Base-by-base conservation (phyloP, 1,139 yeast species). In the Pichia sp. region DNA sequence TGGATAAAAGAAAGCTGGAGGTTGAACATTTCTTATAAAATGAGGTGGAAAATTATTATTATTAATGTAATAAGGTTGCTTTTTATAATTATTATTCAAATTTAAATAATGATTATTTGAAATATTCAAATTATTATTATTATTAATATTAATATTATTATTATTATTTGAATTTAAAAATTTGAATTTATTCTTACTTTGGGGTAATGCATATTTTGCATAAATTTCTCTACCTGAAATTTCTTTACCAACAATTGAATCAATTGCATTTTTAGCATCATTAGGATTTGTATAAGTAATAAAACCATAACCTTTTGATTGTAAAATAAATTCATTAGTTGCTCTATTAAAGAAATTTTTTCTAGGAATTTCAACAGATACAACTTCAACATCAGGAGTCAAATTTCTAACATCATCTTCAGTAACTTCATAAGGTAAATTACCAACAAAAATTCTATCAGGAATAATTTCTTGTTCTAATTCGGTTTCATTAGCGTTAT, bases 141-240 rank as follows among this genome's bases (percentile, higher is more conserved):
- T 18, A 18, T 18, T 18, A 18, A 18, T 18, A 18, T 18, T 18
- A 18, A 18, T 18, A 18, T 18, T 18, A 18, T 18, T 18, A 18
- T 18, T 18, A 18, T 18, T 18, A 18, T 42, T 6, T 37, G 39
- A n/a, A 29, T 35, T 41, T 37, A 38, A 32, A 4, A 33, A 11
- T 33, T 37, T 43, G 10, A 50, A 45, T 11, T 45, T 50, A 34
- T 41, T 50, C 39, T 53, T 54, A 44, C 56, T 56, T 41, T 55
- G 74, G 43, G 79, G 76, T 44, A 78, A 76, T 1, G 81, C 81
- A 59, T 72, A 72, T 61, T 72, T 76, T 47, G 75, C 73, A 56
- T 70, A 73, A 42, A 78, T 69, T 53, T 67, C 71, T 62, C 81
- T 69, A 51, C 71, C 73, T 51, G 71, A 72, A 58, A 77, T 71